Evolutionary conservation across 768 basidiomycete genomes (phyloP), one percentile per base, ranked within the genome.

Genomic region (Rubroboletus pulcherrimus): DNA sequence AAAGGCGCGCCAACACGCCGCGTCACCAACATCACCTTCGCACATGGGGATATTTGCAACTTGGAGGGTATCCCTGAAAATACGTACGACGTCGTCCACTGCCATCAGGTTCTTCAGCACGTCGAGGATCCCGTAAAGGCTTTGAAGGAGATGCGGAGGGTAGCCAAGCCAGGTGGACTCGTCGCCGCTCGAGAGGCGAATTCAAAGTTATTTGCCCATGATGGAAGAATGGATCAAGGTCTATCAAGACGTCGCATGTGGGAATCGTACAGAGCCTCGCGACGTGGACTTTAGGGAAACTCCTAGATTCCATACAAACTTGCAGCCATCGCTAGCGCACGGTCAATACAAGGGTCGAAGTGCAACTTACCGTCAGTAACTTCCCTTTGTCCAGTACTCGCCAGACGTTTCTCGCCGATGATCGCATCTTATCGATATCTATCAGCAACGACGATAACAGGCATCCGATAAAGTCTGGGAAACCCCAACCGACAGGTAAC

Each of bases 41-140:
- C 53, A 24, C 51, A 63, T 8, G 81, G 74, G n/a, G 73, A 80
- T 56, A 71, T 71, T 4, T 63, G 68, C 54, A 49, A 63, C 15
- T 66, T 81, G 5, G 61, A 59, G 11, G 76, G 72, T 55, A 64
- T 73, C 7, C 77, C 81, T 54, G 63, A 58, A 30, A 14, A 17
- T 2, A 61, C 70, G 6, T 82, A 80, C 66, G 72, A 80, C 66
- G 72, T 81, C 60, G 77, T 79, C 4, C 76, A 78, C 60, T 72
- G 75, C 21, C 78, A 80, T 54, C 79, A 80, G 59, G 79, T 81
- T 7, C 68, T 82, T 3, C 74, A 78, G 59, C 81, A 81, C 66
- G 59, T 82, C 46, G 44, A 57, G 2, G 73, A 79, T 49, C 77
- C 79, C 1, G 65, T 77, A 11, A 46, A 45, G 17, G 75, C 75